These are phyloP conservation scores for Paramecium sonneborni DNA, from an alignment of 73 alveolate genomes.

Conservation along the genomic window DNA sequence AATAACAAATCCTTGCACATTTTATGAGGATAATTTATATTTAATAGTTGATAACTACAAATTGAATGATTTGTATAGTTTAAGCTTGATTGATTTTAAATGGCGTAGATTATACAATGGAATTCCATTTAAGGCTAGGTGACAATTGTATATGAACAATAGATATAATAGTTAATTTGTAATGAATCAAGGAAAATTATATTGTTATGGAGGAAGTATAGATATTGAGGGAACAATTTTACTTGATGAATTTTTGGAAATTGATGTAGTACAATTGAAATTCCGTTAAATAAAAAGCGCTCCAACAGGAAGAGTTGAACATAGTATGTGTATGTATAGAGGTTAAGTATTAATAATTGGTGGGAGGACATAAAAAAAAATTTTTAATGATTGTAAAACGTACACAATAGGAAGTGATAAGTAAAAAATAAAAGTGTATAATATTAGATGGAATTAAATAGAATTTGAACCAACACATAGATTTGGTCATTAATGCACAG, in stretches of 20 bases:
- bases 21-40: slow-evolving; percentile 14
- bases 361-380: slow-evolving; percentile 40
- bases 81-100: neutral
- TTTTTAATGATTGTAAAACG: slow-evolving; percentile 41
- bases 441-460: slow-evolving; percentile 3
- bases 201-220: slow-evolving; percentile 45
- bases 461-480: slow-evolving; percentile 30
- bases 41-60: slow-evolving; percentile 24
- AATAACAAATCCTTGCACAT: slow-evolving; percentile 2
- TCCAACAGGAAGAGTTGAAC: slow-evolving; percentile 53
- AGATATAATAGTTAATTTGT: slow-evolving; percentile 25
- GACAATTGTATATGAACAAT: neutral
- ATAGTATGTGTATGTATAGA: slow-evolving; percentile 29
- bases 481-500: slow-evolving; percentile 38
- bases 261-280: slow-evolving; percentile 18
- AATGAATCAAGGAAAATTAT: slow-evolving; percentile 34
- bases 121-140: slow-evolving; percentile 57
- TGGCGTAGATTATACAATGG: neutral
- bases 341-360: slow-evolving; percentile 13
- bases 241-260: slow-evolving; percentile 14
- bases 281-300: neutral
- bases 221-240: slow-evolving; percentile 33
- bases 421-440: neutral
- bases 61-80: slow-evolving; percentile 25
- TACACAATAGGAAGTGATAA: neutral